Base-by-base conservation (phyloP, 768 basidiomycete genomes). In the Tricholoma sp. region DNA sequence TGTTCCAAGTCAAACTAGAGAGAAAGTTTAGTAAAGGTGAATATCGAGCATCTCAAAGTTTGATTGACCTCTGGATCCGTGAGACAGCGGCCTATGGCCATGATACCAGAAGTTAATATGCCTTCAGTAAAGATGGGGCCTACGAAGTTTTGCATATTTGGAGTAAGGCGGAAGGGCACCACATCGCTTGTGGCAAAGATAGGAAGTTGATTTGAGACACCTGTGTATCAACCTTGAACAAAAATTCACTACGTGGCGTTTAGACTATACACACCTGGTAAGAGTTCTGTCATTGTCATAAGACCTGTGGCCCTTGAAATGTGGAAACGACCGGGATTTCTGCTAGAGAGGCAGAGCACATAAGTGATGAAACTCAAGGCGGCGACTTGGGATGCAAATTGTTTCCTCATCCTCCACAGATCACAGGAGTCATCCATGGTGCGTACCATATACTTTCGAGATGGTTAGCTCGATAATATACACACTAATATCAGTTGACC, bases 321-420 rank as follows among this genome's bases (percentile, higher is more conserved):
- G 62, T 92, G 87, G 79, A 96, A 94, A 17, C 94, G 85, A 10
- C 81, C 76, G 0, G 96, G 96, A 6, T 83, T 79, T 45, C 96
- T 85, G 66, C 89, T 90, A 28, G 88, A 88, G 32, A 98, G 78
- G 61, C 83, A 89, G 63, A 97, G 82, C 29, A 90, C 76, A 66
- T 89, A 96, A 13, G 94, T 94, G 83, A 96, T 87, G 79, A 98
- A 98, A 64, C 91, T 88, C 42, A 83, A 84, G 1, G 90, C 81
- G 6, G 97, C 93, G 36, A 94, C 76, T 66, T 98, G 95, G 39
- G 89, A 70, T 8, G 95, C 88, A 70, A 98, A 97, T 72, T 98
- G 95, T 74, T 97, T 98, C 57, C 97, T 85, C 85, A 98, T 94
- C 57, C 91, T 81, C 96, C 96, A 99, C 3, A 98, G 79, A 63